These are phyloP conservation scores for Venturia effusa DNA, from an alignment of 2,329 filamentous ascomycete genomes.

Conservation along the genomic window DNA sequence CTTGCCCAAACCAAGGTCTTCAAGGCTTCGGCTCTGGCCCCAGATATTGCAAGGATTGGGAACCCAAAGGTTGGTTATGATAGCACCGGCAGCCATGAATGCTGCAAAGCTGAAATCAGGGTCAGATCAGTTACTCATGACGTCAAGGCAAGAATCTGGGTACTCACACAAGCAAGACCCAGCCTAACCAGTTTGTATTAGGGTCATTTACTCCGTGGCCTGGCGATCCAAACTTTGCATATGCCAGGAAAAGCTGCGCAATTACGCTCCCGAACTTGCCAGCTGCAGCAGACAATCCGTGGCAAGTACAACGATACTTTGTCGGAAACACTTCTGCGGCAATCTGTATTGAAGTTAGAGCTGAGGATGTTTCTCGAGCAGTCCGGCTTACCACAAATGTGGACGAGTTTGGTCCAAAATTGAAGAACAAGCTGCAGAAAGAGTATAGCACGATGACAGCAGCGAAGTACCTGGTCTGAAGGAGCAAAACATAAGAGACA, in stretches of 20 bases:
- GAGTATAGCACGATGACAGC: conserved; percentile 10
- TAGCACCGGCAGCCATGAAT: background rate
- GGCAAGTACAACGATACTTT: conserved; percentile 41
- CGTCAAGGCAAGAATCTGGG: background rate
- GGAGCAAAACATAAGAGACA: conserved; percentile 8
- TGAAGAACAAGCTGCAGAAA: conserved; percentile 11
- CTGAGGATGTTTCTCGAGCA: no score
- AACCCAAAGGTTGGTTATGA: conserved; percentile 10
- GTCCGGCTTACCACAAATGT: background rate
- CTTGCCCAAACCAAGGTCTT: conserved; percentile 10
- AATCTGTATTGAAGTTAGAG: background rate
- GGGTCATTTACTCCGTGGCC: conserved; percentile 10
- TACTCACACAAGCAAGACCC: conserved; percentile 11
- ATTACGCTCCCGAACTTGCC: conserved; percentile 37
- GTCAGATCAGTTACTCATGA: background rate
- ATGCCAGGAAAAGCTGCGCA: conserved; percentile 10
- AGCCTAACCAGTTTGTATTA: conserved; percentile 9
- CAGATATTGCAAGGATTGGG: conserved; percentile 10
- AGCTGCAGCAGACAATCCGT: conserved; percentile 42
- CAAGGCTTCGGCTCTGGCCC: conserved; percentile 9
- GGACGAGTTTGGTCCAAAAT: conserved; percentile 8
- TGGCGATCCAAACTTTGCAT: conserved; percentile 8
- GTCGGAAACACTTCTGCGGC: conserved; percentile 43
- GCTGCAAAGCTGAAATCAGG: background rate
- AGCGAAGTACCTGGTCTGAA: conserved; percentile 8